Base-by-base conservation (phyloP, 1,139 yeast species). In the Hemisphaericaspora lyxosophila region DNA sequence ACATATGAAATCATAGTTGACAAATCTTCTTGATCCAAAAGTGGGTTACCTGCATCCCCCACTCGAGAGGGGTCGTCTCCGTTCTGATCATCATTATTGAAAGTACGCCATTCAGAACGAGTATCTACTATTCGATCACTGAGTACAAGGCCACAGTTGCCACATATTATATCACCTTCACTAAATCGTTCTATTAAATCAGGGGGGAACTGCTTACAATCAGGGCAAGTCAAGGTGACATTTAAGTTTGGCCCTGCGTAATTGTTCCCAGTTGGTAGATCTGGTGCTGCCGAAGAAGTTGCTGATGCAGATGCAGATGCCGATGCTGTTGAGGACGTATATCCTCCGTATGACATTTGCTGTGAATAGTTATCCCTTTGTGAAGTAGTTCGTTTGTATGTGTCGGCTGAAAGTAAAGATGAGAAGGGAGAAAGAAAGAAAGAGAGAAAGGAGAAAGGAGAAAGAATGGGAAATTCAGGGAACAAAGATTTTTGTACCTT, bases 31-130 rank as follows among this genome's bases (percentile, higher is more conserved):
- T 94, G 85, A 54, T 89, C 97, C 50, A 92, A 70, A 43, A 89
- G 67, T n/a, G 97, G 96, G 57, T 89, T 90, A 8, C 92, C 84
- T 3, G 97, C 97, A 56, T 89, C 97, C 60, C 98, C 98, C 47
- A 92, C 97, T 85, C 98, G 97, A 51, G 94, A 83, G 2, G 97
- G 98, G 59, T 92, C 97, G 57, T 88, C 97, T 51, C 95, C 95
- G 49, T 90, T 94, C 62, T 89, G 97, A 60, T 92, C 98, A 59
- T 92, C 98, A 59, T 92, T 92, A 45, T 84, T 80, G 62, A 92
- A 92, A 2, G 98, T 92, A 69, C 97, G 85, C 98, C 98, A 92
- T 70, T 92, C 98, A 2, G 96, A 86, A 49, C 97, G 73, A 7
- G 96, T 89, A 58, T 92, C 98, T 18, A 92, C 96, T 41, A 92